phyloP scores from a whole-genome alignment of 257 asterid genomes.

The Thymus quinquecostatus region DNA sequence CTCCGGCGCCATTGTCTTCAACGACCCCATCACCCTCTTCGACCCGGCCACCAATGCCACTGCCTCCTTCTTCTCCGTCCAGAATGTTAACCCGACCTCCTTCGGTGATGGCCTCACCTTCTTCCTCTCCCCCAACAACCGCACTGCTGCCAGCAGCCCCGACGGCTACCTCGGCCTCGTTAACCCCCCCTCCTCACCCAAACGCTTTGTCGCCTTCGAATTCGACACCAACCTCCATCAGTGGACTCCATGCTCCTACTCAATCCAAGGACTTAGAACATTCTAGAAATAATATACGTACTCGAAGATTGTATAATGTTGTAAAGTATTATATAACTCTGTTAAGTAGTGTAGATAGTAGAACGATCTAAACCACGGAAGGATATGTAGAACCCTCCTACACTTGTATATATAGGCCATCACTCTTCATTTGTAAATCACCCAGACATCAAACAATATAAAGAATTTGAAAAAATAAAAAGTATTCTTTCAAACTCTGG shows the following conservation, averaged over 20 bases:
- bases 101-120: slow-evolving; percentile 86
- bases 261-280: slow-evolving; percentile 40
- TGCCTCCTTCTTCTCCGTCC: slow-evolving; percentile 79
- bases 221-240: slow-evolving; percentile 60
- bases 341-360: no score
- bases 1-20: slow-evolving; percentile 79
- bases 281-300: no score
- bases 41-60: slow-evolving; percentile 62
- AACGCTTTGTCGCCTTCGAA: slow-evolving; percentile 76
- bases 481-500: no score
- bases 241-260: slow-evolving; percentile 49
- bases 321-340: no score
- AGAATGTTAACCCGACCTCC: slow-evolving; percentile 65
- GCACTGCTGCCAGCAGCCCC: slow-evolving; percentile 66
- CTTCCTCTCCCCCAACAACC: slow-evolving; percentile 76
- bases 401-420: no score
- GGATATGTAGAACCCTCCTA: no score
- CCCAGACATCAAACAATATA: no score
- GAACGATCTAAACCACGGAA: no score
- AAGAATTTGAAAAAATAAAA: no score
- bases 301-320: no score
- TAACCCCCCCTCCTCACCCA: slow-evolving; percentile 69
- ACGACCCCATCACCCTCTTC: slow-evolving; percentile 66
- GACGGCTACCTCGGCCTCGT: slow-evolving; percentile 86
- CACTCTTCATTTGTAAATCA: no score